Conservation (phyloP, 495 filamentous ascomycete species). For the Penicillium arizonense region DNA sequence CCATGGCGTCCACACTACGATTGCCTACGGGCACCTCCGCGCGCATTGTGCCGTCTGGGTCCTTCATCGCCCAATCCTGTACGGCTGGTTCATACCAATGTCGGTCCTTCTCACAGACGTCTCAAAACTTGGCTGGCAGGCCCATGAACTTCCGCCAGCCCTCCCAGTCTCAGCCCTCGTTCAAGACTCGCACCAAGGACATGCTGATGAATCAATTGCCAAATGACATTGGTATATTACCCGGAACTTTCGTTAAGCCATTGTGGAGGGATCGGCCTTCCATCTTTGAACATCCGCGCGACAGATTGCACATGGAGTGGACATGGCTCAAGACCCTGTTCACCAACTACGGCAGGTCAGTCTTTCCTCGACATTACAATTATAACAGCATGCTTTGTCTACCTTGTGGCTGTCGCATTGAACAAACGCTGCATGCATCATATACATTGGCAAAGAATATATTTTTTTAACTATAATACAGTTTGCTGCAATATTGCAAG, state of each 20-base stretch:
- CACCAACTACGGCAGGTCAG: constrained; percentile 42
- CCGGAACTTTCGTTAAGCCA: constrained; percentile 61
- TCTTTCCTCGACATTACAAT: neutral
- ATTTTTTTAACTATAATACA: constrained; percentile 30
- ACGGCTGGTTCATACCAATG: constrained; percentile 25
- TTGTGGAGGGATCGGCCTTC: constrained; percentile 55
- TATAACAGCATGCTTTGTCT: neutral
- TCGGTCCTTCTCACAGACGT: constrained; percentile 36
- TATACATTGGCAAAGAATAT: neutral
- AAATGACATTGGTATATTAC: constrained; percentile 54
- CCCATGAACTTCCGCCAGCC: constrained; percentile 23
- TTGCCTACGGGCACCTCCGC: constrained; percentile 25
- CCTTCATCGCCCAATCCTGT: constrained; percentile 11
- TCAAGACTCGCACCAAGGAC: constrained; percentile 32
- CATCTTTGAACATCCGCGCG: constrained; percentile 44
- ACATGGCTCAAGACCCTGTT: constrained; percentile 41
- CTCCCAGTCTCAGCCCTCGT: constrained; percentile 37
- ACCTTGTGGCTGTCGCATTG: neutral
- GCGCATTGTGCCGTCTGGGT: constrained; percentile 11
- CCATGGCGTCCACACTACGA: constrained; percentile 38
- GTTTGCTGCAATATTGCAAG: constrained; percentile 42
- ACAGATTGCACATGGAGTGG: constrained; percentile 48
- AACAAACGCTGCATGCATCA: neutral
- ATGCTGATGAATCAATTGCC: constrained; percentile 28
- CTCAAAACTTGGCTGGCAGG: constrained; percentile 25